Evolutionary conservation across 805 yeast species (phyloP).

Genomic region (Trichomonascus vanleenenianus): DNA sequence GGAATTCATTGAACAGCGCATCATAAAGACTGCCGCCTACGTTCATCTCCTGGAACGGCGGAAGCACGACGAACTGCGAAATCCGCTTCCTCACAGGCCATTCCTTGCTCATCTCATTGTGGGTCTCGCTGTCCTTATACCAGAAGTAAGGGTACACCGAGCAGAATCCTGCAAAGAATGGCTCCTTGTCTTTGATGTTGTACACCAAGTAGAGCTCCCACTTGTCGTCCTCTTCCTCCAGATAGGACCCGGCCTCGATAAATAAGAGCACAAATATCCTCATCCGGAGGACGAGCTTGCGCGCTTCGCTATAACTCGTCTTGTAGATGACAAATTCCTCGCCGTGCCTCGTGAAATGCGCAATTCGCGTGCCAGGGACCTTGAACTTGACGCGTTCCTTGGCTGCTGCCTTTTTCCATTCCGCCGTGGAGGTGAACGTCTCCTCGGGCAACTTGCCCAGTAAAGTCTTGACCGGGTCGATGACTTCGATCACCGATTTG

Average conservation of each 20-base stretch:
- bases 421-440: conserved; percentile 52
- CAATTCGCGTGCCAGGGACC: not conserved
- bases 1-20: conserved; percentile 48
- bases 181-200: conserved; percentile 23
- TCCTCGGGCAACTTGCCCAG: conserved; percentile 51
- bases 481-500: conserved; percentile 33
- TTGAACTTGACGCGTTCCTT: conserved; percentile 38
- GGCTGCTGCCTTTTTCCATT: conserved; percentile 55
- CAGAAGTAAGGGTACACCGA: conserved; percentile 82
- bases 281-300: conserved; percentile 55
- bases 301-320: conserved; percentile 38
- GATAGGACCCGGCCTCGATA: conserved; percentile 90
- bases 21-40: conserved; percentile 62
- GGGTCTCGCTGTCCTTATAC: conserved; percentile 46
- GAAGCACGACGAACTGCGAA: conserved; percentile 79
- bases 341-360: not conserved
- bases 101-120: conserved; percentile 36
- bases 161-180: conserved; percentile 63
- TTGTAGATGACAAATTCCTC: conserved; percentile 33
- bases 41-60: conserved; percentile 68
- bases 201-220: conserved; percentile 73
- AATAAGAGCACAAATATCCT: conserved; percentile 75
- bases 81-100: conserved; percentile 54
- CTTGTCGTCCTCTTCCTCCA: conserved; percentile 62
- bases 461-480: conserved; percentile 51